These are phyloP conservation scores for Mycena pura DNA, from an alignment of 768 basidiomycete species.

Conservation along the genomic window DNA sequence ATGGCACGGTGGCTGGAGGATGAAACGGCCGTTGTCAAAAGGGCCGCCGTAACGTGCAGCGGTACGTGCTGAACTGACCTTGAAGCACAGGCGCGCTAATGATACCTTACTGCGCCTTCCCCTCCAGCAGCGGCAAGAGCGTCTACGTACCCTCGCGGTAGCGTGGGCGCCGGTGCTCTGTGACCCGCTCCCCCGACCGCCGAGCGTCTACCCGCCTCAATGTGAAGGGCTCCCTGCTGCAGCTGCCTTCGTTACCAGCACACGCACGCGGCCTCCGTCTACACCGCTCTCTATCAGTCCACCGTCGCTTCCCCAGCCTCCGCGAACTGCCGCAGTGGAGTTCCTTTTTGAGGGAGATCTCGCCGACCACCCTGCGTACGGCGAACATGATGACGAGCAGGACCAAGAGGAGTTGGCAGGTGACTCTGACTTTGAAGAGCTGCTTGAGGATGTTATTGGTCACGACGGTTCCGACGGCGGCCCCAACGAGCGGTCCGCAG, in stretches of 20 bases:
- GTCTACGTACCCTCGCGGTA: neutral
- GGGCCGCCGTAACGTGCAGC: neutral
- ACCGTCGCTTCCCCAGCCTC: too few species aligned
- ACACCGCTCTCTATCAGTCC: too few species aligned
- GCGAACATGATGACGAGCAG: too few species aligned
- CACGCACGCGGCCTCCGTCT: too few species aligned
- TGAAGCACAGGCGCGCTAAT: neutral
- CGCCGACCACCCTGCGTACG: too few species aligned
- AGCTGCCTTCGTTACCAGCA: too few species aligned
- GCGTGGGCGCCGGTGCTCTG: neutral
- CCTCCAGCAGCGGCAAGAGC: neutral
- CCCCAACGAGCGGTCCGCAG: too few species aligned
- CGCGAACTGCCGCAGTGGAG: too few species aligned
- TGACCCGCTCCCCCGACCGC: neutral
- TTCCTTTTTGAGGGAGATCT: neutral
- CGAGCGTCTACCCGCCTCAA: neutral
- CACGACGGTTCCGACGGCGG: too few species aligned
- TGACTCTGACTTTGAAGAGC: too few species aligned
- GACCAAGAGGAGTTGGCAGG: too few species aligned
- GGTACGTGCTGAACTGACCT: neutral
- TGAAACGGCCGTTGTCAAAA: neutral
- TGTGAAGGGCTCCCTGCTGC: neutral
- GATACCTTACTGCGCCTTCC: neutral
- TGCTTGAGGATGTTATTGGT: neutral
- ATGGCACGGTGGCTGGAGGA: constrained; percentile 3